Evolutionary conservation across 192 early-diverging fungal species (phyloP).

Genomic region (Backusella sp.): DNA sequence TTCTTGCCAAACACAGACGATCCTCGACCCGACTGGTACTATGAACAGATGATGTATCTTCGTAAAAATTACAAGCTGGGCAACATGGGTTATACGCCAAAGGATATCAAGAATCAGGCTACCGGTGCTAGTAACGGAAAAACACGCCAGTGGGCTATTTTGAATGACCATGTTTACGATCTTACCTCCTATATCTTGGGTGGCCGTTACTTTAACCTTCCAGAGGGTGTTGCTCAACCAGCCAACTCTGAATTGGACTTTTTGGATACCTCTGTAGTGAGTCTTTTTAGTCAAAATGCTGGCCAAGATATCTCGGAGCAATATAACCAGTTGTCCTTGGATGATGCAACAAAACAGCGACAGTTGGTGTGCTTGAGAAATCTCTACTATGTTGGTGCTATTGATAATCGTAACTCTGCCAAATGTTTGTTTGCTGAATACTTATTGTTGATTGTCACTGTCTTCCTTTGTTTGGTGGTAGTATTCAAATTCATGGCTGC

Average conservation of each 20-base stretch:
- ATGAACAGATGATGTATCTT: slow-evolving; percentile 58
- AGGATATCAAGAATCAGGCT: slow-evolving; percentile 54
- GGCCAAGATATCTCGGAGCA: slow-evolving; percentile 62
- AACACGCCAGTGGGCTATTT: slow-evolving; percentile 56
- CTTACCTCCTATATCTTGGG: slow-evolving; percentile 65
- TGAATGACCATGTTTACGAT: slow-evolving; percentile 73
- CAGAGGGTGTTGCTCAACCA: slow-evolving; percentile 36
- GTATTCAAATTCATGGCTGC: slow-evolving; percentile 76
- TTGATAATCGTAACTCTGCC: slow-evolving; percentile 81
- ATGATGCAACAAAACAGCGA: slow-evolving; percentile 38
- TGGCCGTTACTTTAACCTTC: slow-evolving; percentile 43
- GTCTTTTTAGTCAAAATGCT: slow-evolving; percentile 62
- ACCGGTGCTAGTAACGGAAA: slow-evolving; percentile 24
- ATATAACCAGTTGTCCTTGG: slow-evolving; percentile 58
- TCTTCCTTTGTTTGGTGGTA: slow-evolving; percentile 81
- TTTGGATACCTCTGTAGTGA: slow-evolving; percentile 55
- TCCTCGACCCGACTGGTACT: slow-evolving; percentile 68
- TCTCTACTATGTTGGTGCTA: slow-evolving; percentile 81
- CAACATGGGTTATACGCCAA: slow-evolving; percentile 59
- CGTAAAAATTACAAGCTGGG: slow-evolving; percentile 65
- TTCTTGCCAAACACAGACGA: slow-evolving; percentile 64
- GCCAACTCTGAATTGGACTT: slow-evolving; percentile 50
- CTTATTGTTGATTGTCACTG: slow-evolving; percentile 77
- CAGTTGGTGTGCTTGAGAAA: slow-evolving; percentile 78
- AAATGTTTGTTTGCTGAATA: slow-evolving; percentile 83